Evolutionary conservation across 768 basidiomycete species (phyloP).

Genomic region (Pleurotus platypus): DNA sequence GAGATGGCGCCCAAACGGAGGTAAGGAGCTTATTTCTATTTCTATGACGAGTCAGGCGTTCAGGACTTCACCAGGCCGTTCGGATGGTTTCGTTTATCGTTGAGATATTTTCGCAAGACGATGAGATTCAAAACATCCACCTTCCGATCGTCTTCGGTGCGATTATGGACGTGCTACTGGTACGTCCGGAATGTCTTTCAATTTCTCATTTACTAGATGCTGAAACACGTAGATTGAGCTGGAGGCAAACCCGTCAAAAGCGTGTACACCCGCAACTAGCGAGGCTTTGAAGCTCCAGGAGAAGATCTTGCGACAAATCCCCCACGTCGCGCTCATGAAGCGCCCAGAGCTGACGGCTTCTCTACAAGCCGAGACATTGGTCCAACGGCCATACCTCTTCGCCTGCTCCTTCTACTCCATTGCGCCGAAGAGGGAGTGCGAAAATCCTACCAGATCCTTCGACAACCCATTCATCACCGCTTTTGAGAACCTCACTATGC

Average conservation of each 20-base stretch:
- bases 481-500: constrained; percentile 49
- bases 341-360: constrained; percentile 44
- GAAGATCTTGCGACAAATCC: constrained; percentile 48
- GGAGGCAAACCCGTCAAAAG: constrained; percentile 15
- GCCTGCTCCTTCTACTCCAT: constrained; percentile 63
- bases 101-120: constrained; percentile 72
- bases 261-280: constrained; percentile 30
- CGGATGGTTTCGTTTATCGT: constrained; percentile 72
- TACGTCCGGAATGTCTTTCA: constrained; percentile 27
- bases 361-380: constrained; percentile 24
- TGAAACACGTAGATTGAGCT: background rate
- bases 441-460: constrained; percentile 19
- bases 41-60: background rate
- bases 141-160: constrained; percentile 76
- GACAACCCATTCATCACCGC: constrained; percentile 51
- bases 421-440: constrained; percentile 15
- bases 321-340: constrained; percentile 44
- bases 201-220: too few relatives aligned
- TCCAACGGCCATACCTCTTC: constrained; percentile 46
- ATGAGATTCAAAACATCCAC: constrained; percentile 80
- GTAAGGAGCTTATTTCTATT: constrained; percentile 26
- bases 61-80: constrained; percentile 46
- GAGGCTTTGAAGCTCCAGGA: constrained; percentile 48
- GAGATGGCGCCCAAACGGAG: constrained; percentile 40
- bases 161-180: constrained; percentile 61